Evolutionary conservation across 441 rosid genomes (phyloP), one percentile per base, ranked within the genome.

Genomic region (Flueggea neowawraea): DNA sequence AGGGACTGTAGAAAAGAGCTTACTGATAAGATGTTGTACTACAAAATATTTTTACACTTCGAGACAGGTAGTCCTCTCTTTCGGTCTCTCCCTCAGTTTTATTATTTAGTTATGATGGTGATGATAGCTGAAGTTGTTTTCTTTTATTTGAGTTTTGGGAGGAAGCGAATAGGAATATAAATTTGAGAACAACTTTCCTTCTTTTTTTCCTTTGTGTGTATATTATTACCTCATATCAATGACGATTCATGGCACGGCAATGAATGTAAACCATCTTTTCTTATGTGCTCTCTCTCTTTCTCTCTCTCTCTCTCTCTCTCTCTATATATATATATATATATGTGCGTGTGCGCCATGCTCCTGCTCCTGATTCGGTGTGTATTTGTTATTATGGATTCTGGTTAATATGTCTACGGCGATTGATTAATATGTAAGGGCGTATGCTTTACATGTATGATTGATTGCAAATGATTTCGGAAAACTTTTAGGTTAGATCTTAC

Each of bases 171-270:
- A 31, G 67, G 80, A 84, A 64, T 22, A 2, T 22, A 22, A 22
- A 22, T 22, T 66, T 58, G 83, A 72, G 72, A 76, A 73, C 75
- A 74, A 55, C 75, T 66, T 61, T 58, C 31, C 61, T 64, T n/a
- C n/a, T n/a, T n/a, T n/a, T 61, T 61, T 69, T 65, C 69, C 10
- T 43, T 43, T 43, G 1, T 43, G 8, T 78, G 84, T 81, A 73
- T 75, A 81, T 79, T 70, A 68, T 70, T 73, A 43, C 45, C n/a
- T 68, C 61, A 59, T 54, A 62, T 61, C 49, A 56, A 64, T 67
- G 62, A 67, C 60, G 63, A 56, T 60, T 36, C 57, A 51, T 53
- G 62, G 66, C 61, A 63, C 60, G 63, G 39, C 65, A 6, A 3
- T 43, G 12, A 6, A 43, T 43, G 12, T 43, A 52, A 52, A 15